phyloP scores from a whole-genome alignment of 2,329 filamentous ascomycete species.

The Hymenoscyphus fraxineus region DNA sequence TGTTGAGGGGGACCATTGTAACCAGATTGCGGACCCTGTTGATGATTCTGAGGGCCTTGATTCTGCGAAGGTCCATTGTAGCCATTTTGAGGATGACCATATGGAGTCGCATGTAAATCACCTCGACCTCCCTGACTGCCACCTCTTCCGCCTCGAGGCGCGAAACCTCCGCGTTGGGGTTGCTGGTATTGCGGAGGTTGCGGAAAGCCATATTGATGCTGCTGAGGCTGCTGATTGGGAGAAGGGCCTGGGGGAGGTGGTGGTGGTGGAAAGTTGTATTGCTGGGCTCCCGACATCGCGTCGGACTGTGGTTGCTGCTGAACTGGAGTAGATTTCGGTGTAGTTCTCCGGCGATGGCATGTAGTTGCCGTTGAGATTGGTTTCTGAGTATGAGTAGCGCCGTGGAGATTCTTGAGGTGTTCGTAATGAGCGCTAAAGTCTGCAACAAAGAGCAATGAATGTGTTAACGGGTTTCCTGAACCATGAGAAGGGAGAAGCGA shows the following conservation, averaged over 20 bases:
- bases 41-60: conserved; percentile 15
- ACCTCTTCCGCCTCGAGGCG: conserved; percentile 32
- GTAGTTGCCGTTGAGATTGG: neutral
- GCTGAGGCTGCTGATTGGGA: conserved; percentile 19
- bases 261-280: conserved; percentile 36
- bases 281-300: conserved; percentile 31
- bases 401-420: conserved; percentile 1
- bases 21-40: conserved; percentile 25
- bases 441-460: conserved; percentile 12
- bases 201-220: conserved; percentile 16
- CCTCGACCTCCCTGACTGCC: conserved; percentile 31
- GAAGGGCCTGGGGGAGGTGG: conserved; percentile 34
- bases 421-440: conserved; percentile 10
- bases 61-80: conserved; percentile 26
- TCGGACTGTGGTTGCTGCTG: conserved; percentile 1
- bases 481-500: conserved; percentile 5
- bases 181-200: conserved; percentile 25
- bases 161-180: conserved; percentile 31
- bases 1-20: conserved; percentile 32
- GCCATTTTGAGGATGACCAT: conserved; percentile 27
- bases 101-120: conserved; percentile 30
- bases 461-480: conserved; percentile 20
- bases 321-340: neutral
- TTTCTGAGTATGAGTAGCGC: neutral
- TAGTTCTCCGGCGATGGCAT: conserved; percentile 2